These are phyloP conservation scores for Pelargonium myrrhifolium DNA, from an alignment of 441 rosid genomes.

Conservation along the genomic window DNA sequence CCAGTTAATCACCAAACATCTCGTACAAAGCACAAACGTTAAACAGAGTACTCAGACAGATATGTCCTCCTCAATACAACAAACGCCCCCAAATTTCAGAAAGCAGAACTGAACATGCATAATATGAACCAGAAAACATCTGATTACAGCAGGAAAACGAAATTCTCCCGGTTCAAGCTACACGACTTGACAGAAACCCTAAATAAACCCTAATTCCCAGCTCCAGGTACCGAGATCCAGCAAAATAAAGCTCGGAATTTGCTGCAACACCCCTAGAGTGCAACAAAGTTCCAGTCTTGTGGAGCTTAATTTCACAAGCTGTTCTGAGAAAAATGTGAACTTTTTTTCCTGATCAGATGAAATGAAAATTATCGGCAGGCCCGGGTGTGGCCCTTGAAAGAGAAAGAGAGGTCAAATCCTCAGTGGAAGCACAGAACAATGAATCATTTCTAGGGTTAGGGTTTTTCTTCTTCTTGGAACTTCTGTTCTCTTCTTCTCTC, in stretches of 20 bases:
- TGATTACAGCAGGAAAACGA: background rate
- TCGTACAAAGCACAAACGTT: background rate
- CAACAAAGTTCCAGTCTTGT: background rate
- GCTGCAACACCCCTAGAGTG: background rate
- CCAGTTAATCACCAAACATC: constrained; percentile 6
- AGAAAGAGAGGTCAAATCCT: background rate
- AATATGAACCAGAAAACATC: background rate
- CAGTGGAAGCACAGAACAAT: constrained; percentile 14
- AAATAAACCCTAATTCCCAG: constrained; percentile 27
- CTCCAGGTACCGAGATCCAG: constrained; percentile 15
- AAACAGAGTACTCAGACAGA: background rate
- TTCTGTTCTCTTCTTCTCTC: background rate
- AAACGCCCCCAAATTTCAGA: constrained; percentile 7
- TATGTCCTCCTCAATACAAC: constrained; percentile 2
- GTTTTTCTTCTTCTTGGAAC: constrained; percentile 4
- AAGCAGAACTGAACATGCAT: background rate
- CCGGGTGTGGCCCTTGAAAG: background rate
- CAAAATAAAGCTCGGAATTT: constrained; percentile 13
- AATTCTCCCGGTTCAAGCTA: background rate
- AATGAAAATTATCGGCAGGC: background rate
- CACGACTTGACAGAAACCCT: constrained; percentile 10
- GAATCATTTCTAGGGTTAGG: constrained; percentile 26
- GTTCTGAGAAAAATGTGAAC: constrained; percentile 12
- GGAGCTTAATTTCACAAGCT: constrained; percentile 17
- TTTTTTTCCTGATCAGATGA: background rate